Base-by-base conservation (phyloP, 2,329 filamentous ascomycete species). In the Neofusicoccum umdonicola region DNA sequence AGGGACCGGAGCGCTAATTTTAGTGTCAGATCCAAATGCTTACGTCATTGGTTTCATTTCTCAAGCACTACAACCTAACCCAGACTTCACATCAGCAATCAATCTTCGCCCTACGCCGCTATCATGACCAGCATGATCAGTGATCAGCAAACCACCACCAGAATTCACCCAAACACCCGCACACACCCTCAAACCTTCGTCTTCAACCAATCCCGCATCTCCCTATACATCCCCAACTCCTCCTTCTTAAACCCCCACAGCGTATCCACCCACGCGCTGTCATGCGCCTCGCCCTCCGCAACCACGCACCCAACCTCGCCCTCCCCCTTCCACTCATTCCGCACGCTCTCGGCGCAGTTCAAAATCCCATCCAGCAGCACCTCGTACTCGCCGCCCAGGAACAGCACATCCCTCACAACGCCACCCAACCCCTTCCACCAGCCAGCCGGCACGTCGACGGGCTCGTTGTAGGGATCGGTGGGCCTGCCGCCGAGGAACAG, bases 391-490 rank as follows among this genome's bases (percentile, higher is more conserved):
- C 62, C 62, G 3, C 13, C 44, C 5, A 63, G 4, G 13, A 54
- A 44, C 39, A 56, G 11, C 6, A 63, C 62, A 6, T 63, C 62
- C 9, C 51, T 4, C 9, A 45, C 48, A n/a, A 54, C 51, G 1
- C 7, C 19, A 2, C 41, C 62, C 13, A 63, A 13, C 12, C 22
- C 51, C 41, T 44, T 47, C 62, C 62, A 63, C 62, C 62, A 63
- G 4, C 62, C 62, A 1, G 50, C 50, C 7, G 62, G 62, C 17
- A 52, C 51, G 42, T 52, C 44, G 11, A 52, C 62, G 9, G 62
- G 62, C 62, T 57, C 27, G 51, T 63, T 63, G 35, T 63, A 63
- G 13, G 50, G 31, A 12, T 63, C 62, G 11, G 50, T 47, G 6
- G 62, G 42, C 15, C 51, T 27, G 37, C 51, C 62, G 17, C 50